Evolutionary conservation across 2,329 filamentous ascomycete species (phyloP).

Genomic region (Colletotrichum sp.): DNA sequence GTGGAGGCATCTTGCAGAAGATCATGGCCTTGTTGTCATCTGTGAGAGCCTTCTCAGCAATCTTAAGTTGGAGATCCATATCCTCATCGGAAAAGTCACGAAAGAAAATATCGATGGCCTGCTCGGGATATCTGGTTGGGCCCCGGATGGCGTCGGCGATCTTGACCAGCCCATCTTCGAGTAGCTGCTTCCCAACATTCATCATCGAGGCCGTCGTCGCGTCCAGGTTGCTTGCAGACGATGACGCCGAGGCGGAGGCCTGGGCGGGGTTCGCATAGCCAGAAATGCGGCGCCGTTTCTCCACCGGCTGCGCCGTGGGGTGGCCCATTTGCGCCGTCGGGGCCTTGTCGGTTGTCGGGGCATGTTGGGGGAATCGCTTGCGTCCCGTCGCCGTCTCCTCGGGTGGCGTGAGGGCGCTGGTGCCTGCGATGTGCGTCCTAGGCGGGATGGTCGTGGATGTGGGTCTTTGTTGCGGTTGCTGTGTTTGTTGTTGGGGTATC

Average conservation of each 20-base stretch:
- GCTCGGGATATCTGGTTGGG: constrained; percentile 56
- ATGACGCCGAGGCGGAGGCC: background rate
- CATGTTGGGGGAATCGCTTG: constrained; percentile 41
- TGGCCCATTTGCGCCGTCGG: constrained; percentile 20
- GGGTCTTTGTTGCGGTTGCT: constrained; percentile 28
- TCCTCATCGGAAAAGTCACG: constrained; percentile 62
- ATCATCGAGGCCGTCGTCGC: constrained; percentile 21
- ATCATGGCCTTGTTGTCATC: constrained; percentile 66
- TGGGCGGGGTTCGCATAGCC: constrained; percentile 25
- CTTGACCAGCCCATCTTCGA: constrained; percentile 41
- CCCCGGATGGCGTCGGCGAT: constrained; percentile 44
- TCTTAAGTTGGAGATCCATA: constrained; percentile 62
- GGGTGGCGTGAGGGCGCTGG: constrained; percentile 58
- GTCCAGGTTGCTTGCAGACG: constrained; percentile 34
- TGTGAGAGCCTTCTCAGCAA: constrained; percentile 62
- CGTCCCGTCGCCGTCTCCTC: constrained; percentile 53
- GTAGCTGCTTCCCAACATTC: constrained; percentile 23
- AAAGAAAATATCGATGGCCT: constrained; percentile 64
- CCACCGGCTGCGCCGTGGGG: constrained; percentile 18
- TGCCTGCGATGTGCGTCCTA: constrained; percentile 41
- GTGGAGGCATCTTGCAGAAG: constrained; percentile 64
- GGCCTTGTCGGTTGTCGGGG: constrained; percentile 14
- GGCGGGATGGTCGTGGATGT: constrained; percentile 41
- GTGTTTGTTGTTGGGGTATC: constrained; percentile 24
- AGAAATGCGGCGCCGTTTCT: constrained; percentile 40